phyloP scores from a whole-genome alignment of 139 green algal species.

The Trebouxia sp. region DNA sequence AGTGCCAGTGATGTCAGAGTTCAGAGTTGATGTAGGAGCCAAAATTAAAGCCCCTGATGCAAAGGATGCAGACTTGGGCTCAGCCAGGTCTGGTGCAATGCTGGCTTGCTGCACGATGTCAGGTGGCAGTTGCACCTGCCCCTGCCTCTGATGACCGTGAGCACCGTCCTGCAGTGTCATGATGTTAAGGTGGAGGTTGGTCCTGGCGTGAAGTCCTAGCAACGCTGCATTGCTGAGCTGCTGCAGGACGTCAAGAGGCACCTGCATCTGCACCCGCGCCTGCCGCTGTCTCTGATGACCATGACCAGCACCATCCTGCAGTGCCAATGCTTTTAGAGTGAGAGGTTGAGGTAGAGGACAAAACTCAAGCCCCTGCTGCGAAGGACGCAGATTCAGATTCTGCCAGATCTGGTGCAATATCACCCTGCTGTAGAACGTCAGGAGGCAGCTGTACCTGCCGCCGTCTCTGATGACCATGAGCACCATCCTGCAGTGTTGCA shows the following conservation, averaged over 20 bases:
- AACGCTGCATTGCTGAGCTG: not conserved
- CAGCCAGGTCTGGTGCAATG: not conserved
- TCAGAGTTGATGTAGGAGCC: not conserved
- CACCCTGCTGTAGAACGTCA: conserved; percentile 16
- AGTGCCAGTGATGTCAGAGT: too few species aligned
- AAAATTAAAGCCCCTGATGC: conserved; percentile 9
- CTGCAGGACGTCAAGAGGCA: not conserved
- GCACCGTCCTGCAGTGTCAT: not conserved
- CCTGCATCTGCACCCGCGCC: too few species aligned
- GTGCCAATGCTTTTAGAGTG: not conserved
- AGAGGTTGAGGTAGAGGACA: not conserved
- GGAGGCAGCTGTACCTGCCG: not conserved
- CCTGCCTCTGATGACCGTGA: not conserved
- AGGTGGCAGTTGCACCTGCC: not conserved
- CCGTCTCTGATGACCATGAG: not conserved
- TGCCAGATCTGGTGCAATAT: not conserved
- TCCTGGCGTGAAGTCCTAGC: too few species aligned
- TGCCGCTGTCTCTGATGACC: not conserved
- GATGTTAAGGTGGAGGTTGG: too few species aligned
- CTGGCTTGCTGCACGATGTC: conserved; percentile 19
- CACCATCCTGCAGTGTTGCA: not conserved
- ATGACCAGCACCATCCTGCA: conserved; percentile 16
- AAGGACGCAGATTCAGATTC: not conserved
- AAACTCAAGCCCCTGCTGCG: conserved; percentile 14
- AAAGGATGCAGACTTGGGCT: not conserved